Base-by-base conservation (phyloP, 78 protist genomes). In the Dictyostelium firmibasis region DNA sequence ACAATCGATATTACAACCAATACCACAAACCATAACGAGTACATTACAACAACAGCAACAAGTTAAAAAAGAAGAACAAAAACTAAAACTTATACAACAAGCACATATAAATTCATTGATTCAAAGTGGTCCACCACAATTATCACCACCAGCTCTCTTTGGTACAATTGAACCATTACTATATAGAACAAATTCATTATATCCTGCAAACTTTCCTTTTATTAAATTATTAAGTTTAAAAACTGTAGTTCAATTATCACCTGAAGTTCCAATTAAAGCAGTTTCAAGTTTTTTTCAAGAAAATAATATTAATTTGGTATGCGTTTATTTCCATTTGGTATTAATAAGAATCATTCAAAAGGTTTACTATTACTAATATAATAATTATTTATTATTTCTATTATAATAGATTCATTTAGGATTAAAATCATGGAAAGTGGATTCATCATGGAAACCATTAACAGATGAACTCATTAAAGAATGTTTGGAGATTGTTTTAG, bases 381-480 rank as follows among this genome's bases (percentile, higher is more conserved):
- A 16, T 50, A 2, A 50, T 50, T 44, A 77, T 77, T 41, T 38
- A 38, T 38, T 38, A 62, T 13, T 62, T 20, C 3, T 62, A 81
- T 33, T 44, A 2, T 6, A 41, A 41, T 87, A 96, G 97, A 81
- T 92, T 44, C 97, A 97, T 84, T 83, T 96, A 27, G 98, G 98
- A 5, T 67, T 96, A 50, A 91, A 88, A 79, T 92, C 95, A 53
- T 96, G 97, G 98, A 88, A 89, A 79, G 95, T 94, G 2, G 96
- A 93, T 69, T 93, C 91, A 35, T 57, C 82, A 23, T 97, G 98
- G 98, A 88, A 86, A 76, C 97, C 97, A 5, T 35, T 97, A 20
- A 96, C 97, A 33, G 97, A 96, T 20, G 97, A 96, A 69, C 75
- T 97, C 16, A 78, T 97, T 84, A 97, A 97, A 77, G 98, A 97